These are phyloP conservation scores for Fusarium longipes DNA, from an alignment of 2,329 filamentous ascomycete genomes.

Conservation along the genomic window DNA sequence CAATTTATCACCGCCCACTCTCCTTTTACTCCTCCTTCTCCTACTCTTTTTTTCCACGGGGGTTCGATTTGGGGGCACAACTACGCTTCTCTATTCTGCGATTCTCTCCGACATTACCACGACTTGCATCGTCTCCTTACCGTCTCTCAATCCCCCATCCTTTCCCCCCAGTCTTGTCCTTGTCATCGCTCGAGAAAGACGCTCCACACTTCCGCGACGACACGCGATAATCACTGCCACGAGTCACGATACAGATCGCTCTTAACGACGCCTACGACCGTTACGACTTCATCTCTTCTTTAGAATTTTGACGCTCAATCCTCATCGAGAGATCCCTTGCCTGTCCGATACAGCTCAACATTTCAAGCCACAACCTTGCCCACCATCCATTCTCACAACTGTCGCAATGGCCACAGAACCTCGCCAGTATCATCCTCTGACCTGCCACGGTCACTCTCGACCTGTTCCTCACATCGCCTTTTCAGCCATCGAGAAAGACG, in stretches of 20 bases:
- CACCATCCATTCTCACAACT: slow-evolving; percentile 3
- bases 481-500: slow-evolving; percentile 83
- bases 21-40: slow-evolving; percentile 28
- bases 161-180: slow-evolving; percentile 20
- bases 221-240: slow-evolving; percentile 37
- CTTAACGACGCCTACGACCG: slow-evolving; percentile 47
- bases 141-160: slow-evolving; percentile 8
- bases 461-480: slow-evolving; percentile 93
- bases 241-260: slow-evolving; percentile 35
- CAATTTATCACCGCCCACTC: slow-evolving; percentile 31
- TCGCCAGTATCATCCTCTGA: slow-evolving; percentile 82
- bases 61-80: slow-evolving; percentile 30
- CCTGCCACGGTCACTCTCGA: slow-evolving; percentile 93
- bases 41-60: slow-evolving; percentile 31
- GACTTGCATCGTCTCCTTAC: slow-evolving; percentile 11
- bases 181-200: slow-evolving; percentile 20
- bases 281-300: slow-evolving; percentile 42
- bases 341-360: slow-evolving; percentile 14
- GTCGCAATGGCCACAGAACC: slow-evolving; percentile 52
- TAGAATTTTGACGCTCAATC: slow-evolving; percentile 13
- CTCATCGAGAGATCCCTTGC: slow-evolving; percentile 2
- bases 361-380: slow-evolving; percentile 2
- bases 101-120: slow-evolving; percentile 29
- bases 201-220: slow-evolving; percentile 42
- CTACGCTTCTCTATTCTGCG: slow-evolving; percentile 34